A percentile compares a stretch with the other conserved stretches of the same genome.
phyloP scores from a whole-genome alignment of 2,329 filamentous ascomycete species.

The Aspergillus eucalypticola region DNA sequence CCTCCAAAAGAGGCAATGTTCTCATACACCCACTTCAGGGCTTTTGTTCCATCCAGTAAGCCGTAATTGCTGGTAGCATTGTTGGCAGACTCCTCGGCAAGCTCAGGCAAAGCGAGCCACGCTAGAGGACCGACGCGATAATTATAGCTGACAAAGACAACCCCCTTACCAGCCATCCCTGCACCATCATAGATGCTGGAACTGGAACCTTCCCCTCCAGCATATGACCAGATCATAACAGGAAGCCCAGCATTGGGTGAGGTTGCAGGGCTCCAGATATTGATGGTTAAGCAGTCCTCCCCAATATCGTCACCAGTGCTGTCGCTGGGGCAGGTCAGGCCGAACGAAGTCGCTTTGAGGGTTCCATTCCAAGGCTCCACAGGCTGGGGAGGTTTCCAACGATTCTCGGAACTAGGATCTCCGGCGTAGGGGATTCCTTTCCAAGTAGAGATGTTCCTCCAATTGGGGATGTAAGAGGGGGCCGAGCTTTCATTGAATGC shows the following conservation, averaged over 20 bases:
- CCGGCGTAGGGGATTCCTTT: neutral
- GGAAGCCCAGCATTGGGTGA: neutral
- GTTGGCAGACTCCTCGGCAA: neutral
- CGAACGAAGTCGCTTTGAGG: neutral
- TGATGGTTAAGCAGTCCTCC: neutral
- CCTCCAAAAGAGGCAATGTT: neutral
- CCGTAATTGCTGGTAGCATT: neutral
- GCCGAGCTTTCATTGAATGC: neutral
- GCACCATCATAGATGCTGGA: neutral
- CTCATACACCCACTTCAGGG: neutral
- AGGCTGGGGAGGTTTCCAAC: neutral
- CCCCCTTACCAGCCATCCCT: neutral
- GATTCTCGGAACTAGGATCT: neutral
- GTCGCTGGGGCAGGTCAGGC: neutral
- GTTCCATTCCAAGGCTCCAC: neutral
- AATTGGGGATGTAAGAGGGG: neutral
- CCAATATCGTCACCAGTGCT: neutral
- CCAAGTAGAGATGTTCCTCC: neutral
- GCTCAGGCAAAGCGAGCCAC: neutral
- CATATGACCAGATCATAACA: neutral
- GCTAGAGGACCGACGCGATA: neutral
- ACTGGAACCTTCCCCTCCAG: neutral
- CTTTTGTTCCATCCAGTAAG: neutral
- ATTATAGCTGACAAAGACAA: neutral
- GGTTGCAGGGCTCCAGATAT: neutral